Conservation (phyloP, 257 asterid genomes). For the Phtheirospermum japonicum region DNA sequence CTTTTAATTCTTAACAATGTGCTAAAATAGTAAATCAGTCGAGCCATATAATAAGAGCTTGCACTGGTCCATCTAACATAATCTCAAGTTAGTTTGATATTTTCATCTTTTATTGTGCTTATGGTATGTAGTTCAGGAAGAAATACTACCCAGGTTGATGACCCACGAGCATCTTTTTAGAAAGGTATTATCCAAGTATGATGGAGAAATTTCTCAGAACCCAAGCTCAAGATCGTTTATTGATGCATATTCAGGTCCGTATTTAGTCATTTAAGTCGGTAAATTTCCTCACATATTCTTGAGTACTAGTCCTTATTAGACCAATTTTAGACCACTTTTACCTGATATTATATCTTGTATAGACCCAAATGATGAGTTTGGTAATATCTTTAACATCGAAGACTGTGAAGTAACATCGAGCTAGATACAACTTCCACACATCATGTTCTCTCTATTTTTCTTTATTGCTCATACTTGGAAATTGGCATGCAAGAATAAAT, state of each 20-base stretch:
- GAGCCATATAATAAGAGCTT: neutral
- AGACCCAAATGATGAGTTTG: slow-evolving; percentile 71
- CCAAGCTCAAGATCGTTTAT: slow-evolving; percentile 63
- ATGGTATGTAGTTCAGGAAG: slow-evolving; percentile 53
- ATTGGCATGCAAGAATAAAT: neutral
- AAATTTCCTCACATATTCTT: neutral
- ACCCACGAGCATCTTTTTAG: slow-evolving; percentile 71
- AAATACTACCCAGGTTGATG: slow-evolving; percentile 75
- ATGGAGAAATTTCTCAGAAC: slow-evolving; percentile 64
- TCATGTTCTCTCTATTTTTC: neutral
- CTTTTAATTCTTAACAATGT: neutral
- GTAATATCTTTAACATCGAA: slow-evolving; percentile 72
- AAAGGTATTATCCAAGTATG: slow-evolving; percentile 71
- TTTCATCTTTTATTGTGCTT: neutral
- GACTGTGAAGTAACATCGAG: slow-evolving; percentile 70
- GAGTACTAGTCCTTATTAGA: no score
- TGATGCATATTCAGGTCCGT: slow-evolving; percentile 71
- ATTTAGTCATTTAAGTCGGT: slow-evolving; percentile 14
- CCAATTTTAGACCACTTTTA: no score
- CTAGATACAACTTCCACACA: neutral
- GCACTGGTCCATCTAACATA: neutral
- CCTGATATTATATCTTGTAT: slow-evolving; percentile 32
- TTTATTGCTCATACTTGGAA: slow-evolving; percentile 2
- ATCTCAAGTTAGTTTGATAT: slow-evolving; percentile 2
- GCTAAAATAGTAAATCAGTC: neutral